Evolutionary conservation across 2,329 filamentous ascomycete genomes (phyloP), one percentile per base, ranked within the genome.

Genomic region (Penicillium sumatraense): DNA sequence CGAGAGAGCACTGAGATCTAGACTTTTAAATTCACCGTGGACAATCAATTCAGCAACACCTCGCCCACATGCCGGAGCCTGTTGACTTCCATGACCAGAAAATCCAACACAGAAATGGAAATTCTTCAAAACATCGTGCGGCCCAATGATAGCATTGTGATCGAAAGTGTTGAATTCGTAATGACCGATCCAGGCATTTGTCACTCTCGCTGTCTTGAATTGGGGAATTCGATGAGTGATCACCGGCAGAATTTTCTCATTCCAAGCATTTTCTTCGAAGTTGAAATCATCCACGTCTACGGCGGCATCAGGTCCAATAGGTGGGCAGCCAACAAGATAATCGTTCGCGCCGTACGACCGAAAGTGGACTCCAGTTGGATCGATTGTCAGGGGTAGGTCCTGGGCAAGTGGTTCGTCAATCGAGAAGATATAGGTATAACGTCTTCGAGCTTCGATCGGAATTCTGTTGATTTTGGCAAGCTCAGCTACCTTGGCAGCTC

Each of bases 111-210:
- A 60, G 40, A 59, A 60, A 20, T 49, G 20, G 13, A 61, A 53
- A 29, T 61, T 61, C 3, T 31, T 31, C 4, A 61, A 31, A 2
- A 14, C 26, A 16, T 23, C n/a, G 31, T 61, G 58, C 3, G 56
- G 36, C 3, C 58, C 58, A 42, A 61, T 35, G 20, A 61, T 49
- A 5, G 58, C 58, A 33, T 61, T 62, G n/a, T 54, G 51, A 45
- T 62, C 59, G 31, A 62, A 62, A 4, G 54, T 62, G 38, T 62
- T 60, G 49, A 62, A 60, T 36, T 62, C 60, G 36, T 61, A 62
- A 47, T 62, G 60, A 9, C 60, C 60, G 29, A 62, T 50, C 60
- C 60, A 62, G 3, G 52, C 42, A 40, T 59, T 31, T 1, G 52
- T 62, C 14, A 62, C 56, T 1, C 47, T 53, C 3, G 58, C 58